Conservation (phyloP, 1,139 yeast species). For the Yamadazyma sp. region DNA sequence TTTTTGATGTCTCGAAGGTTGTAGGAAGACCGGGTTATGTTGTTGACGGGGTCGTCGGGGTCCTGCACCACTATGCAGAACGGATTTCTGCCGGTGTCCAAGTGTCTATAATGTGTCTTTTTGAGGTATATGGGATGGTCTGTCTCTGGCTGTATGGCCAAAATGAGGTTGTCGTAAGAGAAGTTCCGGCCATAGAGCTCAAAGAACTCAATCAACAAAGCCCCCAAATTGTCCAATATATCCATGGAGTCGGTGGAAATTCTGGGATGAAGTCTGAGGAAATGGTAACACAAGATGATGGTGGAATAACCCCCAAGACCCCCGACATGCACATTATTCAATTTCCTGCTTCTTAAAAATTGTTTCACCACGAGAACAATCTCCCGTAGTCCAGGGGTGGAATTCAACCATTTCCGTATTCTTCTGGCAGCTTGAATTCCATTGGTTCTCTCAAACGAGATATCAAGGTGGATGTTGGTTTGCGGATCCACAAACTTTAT, state of each 20-base stretch:
- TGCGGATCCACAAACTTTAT: conserved; percentile 82
- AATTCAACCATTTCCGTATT: conserved; percentile 71
- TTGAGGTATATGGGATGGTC: conserved; percentile 54
- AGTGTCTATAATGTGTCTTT: conserved; percentile 54
- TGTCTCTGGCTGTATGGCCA: conserved; percentile 55
- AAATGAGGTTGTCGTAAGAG: conserved; percentile 77
- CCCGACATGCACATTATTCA: conserved; percentile 93
- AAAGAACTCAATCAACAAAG: conserved; percentile 85
- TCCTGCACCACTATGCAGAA: conserved; percentile 83
- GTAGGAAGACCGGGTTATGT: conserved; percentile 83
- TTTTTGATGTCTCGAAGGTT: conserved; percentile 78
- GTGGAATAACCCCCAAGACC: conserved; percentile 96
- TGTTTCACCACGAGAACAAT: conserved; percentile 84
- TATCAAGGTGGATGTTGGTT: conserved; percentile 77
- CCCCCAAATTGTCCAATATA: conserved; percentile 79
- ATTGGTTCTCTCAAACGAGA: conserved; percentile 85
- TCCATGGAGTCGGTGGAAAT: conserved; percentile 65
- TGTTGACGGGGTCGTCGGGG: conserved; percentile 81
- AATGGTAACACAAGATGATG: conserved; percentile 83
- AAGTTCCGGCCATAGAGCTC: conserved; percentile 94
- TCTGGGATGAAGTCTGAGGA: conserved; percentile 79
- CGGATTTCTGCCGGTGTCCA: conserved; percentile 55
- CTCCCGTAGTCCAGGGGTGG: conserved; percentile 82
- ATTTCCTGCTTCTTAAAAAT: conserved; percentile 72
- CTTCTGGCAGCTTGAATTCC: conserved; percentile 85